Conservation (phyloP, 202 grass and related monocot species). For the Setaria viridis region DNA sequence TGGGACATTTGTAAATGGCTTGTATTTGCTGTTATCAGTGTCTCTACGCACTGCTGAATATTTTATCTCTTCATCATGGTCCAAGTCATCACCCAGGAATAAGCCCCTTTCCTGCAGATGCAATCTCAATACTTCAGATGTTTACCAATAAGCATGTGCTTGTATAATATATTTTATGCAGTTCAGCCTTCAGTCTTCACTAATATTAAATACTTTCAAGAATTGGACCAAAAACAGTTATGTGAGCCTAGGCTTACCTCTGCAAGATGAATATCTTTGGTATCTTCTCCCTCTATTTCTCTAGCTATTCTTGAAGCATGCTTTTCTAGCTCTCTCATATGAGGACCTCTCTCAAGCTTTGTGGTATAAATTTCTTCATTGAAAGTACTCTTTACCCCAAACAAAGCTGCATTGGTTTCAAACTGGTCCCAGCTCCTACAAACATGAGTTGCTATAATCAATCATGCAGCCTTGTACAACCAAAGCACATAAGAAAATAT, state of each 20-base stretch:
- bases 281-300: slow-evolving; percentile 97
- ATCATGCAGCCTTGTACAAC: slow-evolving; percentile 34
- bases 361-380: slow-evolving; percentile 99
- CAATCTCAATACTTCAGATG: slow-evolving; percentile 31
- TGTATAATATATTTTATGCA: slow-evolving; percentile 1
- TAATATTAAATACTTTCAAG: slow-evolving; percentile 27
- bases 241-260: slow-evolving; percentile 63
- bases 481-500: not conserved
- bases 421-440: slow-evolving; percentile 98
- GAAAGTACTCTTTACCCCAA: slow-evolving; percentile 98
- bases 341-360: slow-evolving; percentile 94
- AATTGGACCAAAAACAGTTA: not conserved
- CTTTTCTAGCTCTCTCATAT: slow-evolving; percentile 93
- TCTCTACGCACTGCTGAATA: slow-evolving; percentile 92
- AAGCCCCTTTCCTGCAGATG: slow-evolving; percentile 86
- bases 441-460: slow-evolving; percentile 24
- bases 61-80: slow-evolving; percentile 91
- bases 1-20: slow-evolving; percentile 30
- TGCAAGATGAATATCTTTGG: slow-evolving; percentile 92
- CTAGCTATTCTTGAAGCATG: slow-evolving; percentile 83
- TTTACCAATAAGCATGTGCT: not conserved
- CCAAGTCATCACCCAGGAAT: slow-evolving; percentile 69
- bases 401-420: slow-evolving; percentile 86
- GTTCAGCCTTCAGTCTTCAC: not conserved
- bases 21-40: slow-evolving; percentile 57